A percentile compares a stretch with the other conserved stretches of the same genome.
Conservation (phyloP, 2,329 filamentous ascomycete species). For the Colletotrichum costaricense region DNA sequence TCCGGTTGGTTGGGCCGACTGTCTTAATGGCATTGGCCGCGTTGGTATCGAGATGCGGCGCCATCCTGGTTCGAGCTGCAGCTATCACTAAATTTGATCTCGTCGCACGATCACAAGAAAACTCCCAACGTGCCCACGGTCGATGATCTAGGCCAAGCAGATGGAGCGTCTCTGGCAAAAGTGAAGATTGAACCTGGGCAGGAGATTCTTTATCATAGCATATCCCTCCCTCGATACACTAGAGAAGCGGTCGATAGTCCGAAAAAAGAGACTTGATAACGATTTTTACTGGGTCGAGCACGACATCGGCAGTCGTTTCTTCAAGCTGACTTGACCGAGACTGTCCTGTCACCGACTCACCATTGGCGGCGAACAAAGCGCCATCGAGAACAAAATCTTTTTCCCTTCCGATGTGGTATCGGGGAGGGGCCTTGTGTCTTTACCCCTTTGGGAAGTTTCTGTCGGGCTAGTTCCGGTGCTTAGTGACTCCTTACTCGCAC, state of each 20-base stretch:
- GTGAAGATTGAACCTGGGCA: not conserved
- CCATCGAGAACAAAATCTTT: not conserved
- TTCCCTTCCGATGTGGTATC: not conserved
- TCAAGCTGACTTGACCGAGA: not conserved
- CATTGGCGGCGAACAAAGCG: not conserved
- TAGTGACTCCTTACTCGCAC: slow-evolving; percentile 1
- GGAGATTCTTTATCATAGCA: slow-evolving; percentile 9
- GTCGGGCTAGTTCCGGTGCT: slow-evolving; percentile 16
- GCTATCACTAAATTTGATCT: not conserved
- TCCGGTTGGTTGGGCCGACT: not conserved
- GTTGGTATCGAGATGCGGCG: slow-evolving; percentile 7
- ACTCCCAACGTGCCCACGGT: not conserved
- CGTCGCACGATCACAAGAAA: not conserved
- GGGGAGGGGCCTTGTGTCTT: slow-evolving; percentile 25
- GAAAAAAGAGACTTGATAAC: slow-evolving; percentile 16
- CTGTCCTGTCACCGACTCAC: not conserved
- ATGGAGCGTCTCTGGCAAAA: not conserved
- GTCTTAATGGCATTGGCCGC: slow-evolving; percentile 15
- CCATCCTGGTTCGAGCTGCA: slow-evolving; percentile 8
- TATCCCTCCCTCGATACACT: not conserved
- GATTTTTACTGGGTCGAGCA: slow-evolving; percentile 33
- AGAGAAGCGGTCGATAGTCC: slow-evolving; percentile 6
- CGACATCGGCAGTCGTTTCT: slow-evolving; percentile 21
- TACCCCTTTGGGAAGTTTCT: slow-evolving; percentile 14
- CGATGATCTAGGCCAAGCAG: not conserved